Base-by-base conservation (phyloP, 139 green algal species). In the Chlorokybus atmophyticus region DNA sequence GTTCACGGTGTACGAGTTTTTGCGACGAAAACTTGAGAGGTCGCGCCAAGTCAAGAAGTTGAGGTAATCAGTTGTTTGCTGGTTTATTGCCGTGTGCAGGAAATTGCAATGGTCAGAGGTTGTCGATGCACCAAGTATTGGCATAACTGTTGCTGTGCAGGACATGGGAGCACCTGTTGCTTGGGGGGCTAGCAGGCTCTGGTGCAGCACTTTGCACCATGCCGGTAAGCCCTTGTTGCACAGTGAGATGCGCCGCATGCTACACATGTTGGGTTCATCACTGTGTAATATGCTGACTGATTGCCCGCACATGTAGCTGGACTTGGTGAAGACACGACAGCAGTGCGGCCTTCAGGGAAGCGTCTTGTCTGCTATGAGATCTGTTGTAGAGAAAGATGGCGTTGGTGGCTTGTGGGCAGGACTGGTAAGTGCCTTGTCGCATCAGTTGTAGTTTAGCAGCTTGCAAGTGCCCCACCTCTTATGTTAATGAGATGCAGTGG, bases 271-370 rank as follows among this genome's bases (percentile, higher is more conserved):
- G n/a, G 48, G 25, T n/a, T n/a, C 38, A 17, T 17, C 38, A 23
- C 38, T 44, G 17, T 17, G 38, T 44, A 44, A 23, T 44, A 23
- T 44, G 38, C 14, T 44, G 38, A 14, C 14, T 44, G 38, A 44
- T 44, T 44, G 38, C 14, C n/a, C n/a, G n/a, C n/a, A n/a, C n/a
- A n/a, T n/a, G 24, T 49, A 71, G 24, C 66, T 89, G 27, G 82
- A 89, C 53, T 69, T 83, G 29, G 59, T 79, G 40, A 88, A 87
- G 73, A 87, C 78, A 3, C 62, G 68, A 40, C 63, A 86, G 61
- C 80, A 87, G 67, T 84, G 74, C 64, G 75, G 72, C 29, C 29
- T 30, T 6, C 59, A 62, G 24, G 29, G 8, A 19, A 53, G 59
- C 4, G 63, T 80, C 7, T 24, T 40, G 23, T 29, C 54, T 21